Evolutionary conservation across 192 early-diverging fungal species (phyloP), one percentile per base, ranked within the genome.

Genomic region (Backusella tarrabulga): DNA sequence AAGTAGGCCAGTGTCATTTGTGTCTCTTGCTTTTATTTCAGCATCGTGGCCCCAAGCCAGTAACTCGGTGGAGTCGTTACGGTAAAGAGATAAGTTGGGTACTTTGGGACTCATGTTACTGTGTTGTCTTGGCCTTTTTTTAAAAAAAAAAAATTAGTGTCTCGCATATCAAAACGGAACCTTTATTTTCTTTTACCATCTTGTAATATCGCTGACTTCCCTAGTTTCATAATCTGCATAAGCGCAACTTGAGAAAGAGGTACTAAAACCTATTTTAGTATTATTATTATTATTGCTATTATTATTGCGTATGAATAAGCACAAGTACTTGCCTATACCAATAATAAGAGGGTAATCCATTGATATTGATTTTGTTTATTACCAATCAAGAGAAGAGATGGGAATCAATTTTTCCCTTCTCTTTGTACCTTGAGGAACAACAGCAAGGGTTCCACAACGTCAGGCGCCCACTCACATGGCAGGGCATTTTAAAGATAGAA

Each of bases 31-130:
- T 40, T 68, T 69, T 74, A 75, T 77, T 68, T 78, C 74, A 34
- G 84, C 84, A 21, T 78, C 72, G 52, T 83, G 74, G n/a, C 84
- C 84, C 84, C 84, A 85, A 35, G 81, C 84, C 2, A 85, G 74
- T n/a, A 83, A 32, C 67, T 83, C 81, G 60, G 78, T 83, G 34
- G 80, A 80, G 56, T 74, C 82, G 8, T 83, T 81, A 42, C 72
- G 71, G 77, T 85, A 85, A 52, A 85, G 73, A 50, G 77, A 77
- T 34, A 85, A 73, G 19, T 82, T 85, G 21, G 84, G 84, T 21
- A 80, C 81, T 60, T 85, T 85, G 63, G 82, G 82, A 76, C 81
- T 79, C 11, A 80, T 75, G 7, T 77, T n/a, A n/a, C n/a, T 78
- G 14, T 74, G 66, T 68, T 78, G 79, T n/a, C 52, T 73, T 29